Evolutionary conservation across 805 yeast genomes (phyloP), one percentile per base, ranked within the genome.

Genomic region (Phaffomyces thermotolerans): DNA sequence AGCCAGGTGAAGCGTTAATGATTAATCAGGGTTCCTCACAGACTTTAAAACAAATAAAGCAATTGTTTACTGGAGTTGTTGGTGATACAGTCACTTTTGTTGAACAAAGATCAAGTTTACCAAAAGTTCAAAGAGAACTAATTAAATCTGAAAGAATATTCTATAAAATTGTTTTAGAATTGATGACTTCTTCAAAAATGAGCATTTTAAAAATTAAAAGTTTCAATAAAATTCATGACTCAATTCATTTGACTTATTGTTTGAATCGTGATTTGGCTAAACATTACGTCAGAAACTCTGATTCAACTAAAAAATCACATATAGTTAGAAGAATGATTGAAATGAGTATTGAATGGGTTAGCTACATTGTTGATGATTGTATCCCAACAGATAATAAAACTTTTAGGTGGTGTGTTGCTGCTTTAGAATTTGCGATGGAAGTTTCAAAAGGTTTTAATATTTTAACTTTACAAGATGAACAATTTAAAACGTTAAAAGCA

Each of bases 331-430:
- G 79, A 52, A 72, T 93, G 59, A 78, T 93, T 27, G 78, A 79
- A 45, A 64, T 88, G 48, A 77, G 95, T 37, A 78, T 89, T 36
- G 91, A 84, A 43, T 93, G 99, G 99, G 83, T 93, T 15, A 78
- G 88, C 44, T 91, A 89, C 57, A 79, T 93, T 24, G 88, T 91
- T 47, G 96, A 93, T 62, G 97, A 91, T 57, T 93, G 99, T 66
- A 80, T 81, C 14, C 96, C 97, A 1, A 83, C 95, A 0, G 97
- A 91, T 52, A 76, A 84, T 43, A 84, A 81, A 54, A 91, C 98
- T 0, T 93, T 93, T 58, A 72, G 95, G 54, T 93, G 97, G 96
- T 88, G 96, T 63, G 98, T 93, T 22, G 73, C 86, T 13, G 98
- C 99, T 0, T 71, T 93, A 53, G 99, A 93, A 58, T 91, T 88